Base-by-base conservation (phyloP, 1,284 basidiomycete genomes). In the Stygiomarasmius scandens region DNA sequence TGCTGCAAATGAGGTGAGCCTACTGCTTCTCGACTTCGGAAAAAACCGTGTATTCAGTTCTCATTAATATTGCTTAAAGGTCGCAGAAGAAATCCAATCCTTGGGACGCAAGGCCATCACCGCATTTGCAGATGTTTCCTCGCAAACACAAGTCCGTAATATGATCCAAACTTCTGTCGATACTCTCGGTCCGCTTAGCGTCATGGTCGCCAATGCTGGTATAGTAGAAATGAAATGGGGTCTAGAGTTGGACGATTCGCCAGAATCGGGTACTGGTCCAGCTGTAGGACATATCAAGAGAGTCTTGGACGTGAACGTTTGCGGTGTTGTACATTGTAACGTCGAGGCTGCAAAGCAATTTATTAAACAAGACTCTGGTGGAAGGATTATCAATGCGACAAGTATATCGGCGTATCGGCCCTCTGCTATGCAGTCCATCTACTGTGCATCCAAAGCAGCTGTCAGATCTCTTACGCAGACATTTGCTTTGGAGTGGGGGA, bases 191-290 rank as follows among this genome's bases (percentile, higher is more conserved):
- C 60, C 60, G 2, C 47, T 61, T n/a, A 55, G 49, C 41, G 56
- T 61, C 36, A 58, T 61, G 56, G 47, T 61, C 23, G 60, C 60
- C 32, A 61, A 61, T 32, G 60, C 60, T 2, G 60, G 60, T 8
- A 55, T 61, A 22, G 50, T 52, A 3, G 49, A 56, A n/a, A 54
- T 58, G 4, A 53, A 52, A 27, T 51, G 45, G 45, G 44, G 51
- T 16, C 49, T 58, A 41, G 54, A 61, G 12, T 8, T 55, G 20
- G 58, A 41, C 16, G 8, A 41, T 12, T 41, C n/a, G n/a, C n/a
- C n/a, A n/a, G n/a, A n/a, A n/a, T n/a, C 38, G 16, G 38, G 16
- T 8, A 6, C 38, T 32, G 29, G 29, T 6, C 29, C 29, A 6
- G 12, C 49, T 5, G 56, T 52, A 29, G 50, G 20, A 9, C 54